Evolutionary conservation across 2,329 filamentous ascomycete species (phyloP), one percentile per base, ranked within the genome.

Genomic region (Graphilbum sp.): DNA sequence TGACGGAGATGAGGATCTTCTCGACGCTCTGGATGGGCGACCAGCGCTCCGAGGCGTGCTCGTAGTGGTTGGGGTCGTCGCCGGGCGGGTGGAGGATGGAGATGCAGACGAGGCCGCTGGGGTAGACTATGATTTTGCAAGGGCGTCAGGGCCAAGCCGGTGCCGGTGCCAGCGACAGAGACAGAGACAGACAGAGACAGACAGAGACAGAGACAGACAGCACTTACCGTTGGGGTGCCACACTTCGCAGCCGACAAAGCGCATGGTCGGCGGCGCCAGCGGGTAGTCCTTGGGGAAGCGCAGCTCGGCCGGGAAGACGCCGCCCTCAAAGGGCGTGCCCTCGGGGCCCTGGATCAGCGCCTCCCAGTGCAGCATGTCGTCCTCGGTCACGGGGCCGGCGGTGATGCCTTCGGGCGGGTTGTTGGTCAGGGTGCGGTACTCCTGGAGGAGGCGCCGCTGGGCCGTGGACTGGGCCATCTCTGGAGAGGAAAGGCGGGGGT

Each of bases 391-490:
- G 25, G 90, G 90, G 17, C 90, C 90, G 15, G 90, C 90, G 42
- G 84, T 93, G 62, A 98, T 96, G 57, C 90, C 90, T 44, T 96
- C 88, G n/a, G 88, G 88, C 1, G 88, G 85, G 60, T 92, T 90
- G 53, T 85, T 88, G 45, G 86, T 90, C 45, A 98, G 79, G 45
- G 82, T 77, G 54, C 84, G 84, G 68, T 98, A 98, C 67, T 98
- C 90, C 62, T 88, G 83, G 56, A 96, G 86, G 49, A 98, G 81
- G 32, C 90, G 86, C 49, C 75, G 72, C 56, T 79, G 75, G 48
- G 75, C 74, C 43, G 72, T 77, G 23, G 72, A 71, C n/a, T n/a
- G n/a, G 35, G 72, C 63, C 70, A 74, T 75, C 41, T 39, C 46
- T 18, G n/a, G 20, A 7, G 17, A 8, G 19, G 2, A 24, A 27